A percentile compares a stretch with the other conserved stretches of the same genome.
These are phyloP conservation scores for Talaromyces sp. DNA, from an alignment of 2,329 filamentous ascomycete genomes.

Conservation along the genomic window DNA sequence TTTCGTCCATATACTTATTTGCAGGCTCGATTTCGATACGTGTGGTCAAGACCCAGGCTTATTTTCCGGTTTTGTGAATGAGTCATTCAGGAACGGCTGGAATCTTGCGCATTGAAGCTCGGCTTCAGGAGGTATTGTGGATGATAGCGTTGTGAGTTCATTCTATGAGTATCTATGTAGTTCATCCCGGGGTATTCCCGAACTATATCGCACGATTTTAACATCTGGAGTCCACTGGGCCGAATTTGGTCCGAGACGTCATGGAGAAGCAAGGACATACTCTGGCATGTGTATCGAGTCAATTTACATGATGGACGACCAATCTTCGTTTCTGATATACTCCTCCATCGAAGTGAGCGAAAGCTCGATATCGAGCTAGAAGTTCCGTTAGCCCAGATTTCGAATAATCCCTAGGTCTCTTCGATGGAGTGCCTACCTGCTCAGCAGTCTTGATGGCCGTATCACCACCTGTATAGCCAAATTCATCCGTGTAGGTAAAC, in stretches of 20 bases:
- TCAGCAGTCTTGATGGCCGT: background rate
- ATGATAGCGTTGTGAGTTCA: background rate
- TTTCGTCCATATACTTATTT: background rate
- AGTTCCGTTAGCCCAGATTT: background rate
- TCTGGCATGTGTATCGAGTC: background rate
- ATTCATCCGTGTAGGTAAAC: background rate
- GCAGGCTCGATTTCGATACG: background rate
- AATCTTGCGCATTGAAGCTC: background rate
- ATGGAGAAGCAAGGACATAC: no score
- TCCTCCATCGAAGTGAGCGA: conserved; percentile 9
- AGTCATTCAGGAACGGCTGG: background rate
- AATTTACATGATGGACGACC: background rate
- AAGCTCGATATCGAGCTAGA: conserved; percentile 1
- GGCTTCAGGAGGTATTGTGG: background rate
- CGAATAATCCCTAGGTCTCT: background rate
- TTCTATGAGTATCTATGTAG: background rate
- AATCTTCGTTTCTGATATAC: background rate
- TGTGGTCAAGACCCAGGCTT: no score
- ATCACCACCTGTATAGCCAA: conserved; percentile 6
- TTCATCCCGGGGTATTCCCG: background rate
- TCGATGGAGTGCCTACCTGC: background rate
- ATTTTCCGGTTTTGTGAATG: background rate
- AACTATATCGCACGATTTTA: background rate
- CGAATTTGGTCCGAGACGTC: no score
- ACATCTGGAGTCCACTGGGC: no score